Evolutionary conservation across 306 rosid species (phyloP), one percentile per base, ranked within the genome.

Genomic region (Hippophae tibetana): DNA sequence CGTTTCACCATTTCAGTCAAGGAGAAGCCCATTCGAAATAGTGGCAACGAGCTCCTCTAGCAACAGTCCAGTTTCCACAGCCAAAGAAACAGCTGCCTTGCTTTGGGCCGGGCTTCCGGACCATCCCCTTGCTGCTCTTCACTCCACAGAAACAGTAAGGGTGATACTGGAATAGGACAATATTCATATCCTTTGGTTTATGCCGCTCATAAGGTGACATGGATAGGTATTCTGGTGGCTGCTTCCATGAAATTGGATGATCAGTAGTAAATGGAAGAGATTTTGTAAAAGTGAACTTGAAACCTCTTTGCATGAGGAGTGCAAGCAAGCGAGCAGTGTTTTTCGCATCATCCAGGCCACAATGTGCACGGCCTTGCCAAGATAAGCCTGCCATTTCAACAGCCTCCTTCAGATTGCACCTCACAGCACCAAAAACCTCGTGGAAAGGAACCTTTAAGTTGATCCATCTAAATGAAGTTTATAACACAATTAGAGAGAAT

Each of bases 331-430:
- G 86, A 71, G 97, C 97, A 2, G 95, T 89, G 60, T 89, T 89
- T 82, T 80, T 89, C 47, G 97, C 95, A 71, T 89, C 95, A 69
- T 89, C 97, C 46, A 89, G 82, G 73, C 95, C 97, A 65, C 97
- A 86, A 72, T 89, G 97, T 66, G 95, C 80, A 55, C 95, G 89
- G 62, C 97, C 97, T 77, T 86, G 89, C 97, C 97, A 89, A 54
- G 59, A 78, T 77, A 89, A 76, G 56, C 97, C 95, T 3, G 97
- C 79, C 58, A 80, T 83, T 77, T 83, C 89, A 74, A 89, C 97
- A 7, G 97, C 97, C 73, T 89, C 92, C 85, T 86, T 86, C 59
- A 89, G 80, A 67, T 86, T 89, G 76, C 97, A 89, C 81, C 81
- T 84, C 62, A 58, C 72, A 53, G 78, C 86, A 61, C 95, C 95